phyloP scores from a whole-genome alignment of 1,139 yeast genomes.

The Candida sp. region DNA sequence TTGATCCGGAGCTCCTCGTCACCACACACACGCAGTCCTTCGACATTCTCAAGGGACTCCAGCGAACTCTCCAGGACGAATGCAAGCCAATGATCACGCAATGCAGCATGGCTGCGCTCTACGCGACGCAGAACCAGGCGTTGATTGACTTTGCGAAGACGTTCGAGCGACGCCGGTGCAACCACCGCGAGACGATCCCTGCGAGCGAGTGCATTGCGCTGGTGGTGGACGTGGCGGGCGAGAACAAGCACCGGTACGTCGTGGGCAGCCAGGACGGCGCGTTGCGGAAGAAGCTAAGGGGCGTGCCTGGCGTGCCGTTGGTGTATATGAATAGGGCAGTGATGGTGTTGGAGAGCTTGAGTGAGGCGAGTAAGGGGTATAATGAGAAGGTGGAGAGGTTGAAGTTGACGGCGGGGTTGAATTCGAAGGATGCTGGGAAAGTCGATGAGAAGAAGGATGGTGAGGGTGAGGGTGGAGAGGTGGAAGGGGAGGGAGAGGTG shows the following conservation, averaged over 20 bases:
- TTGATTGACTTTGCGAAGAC: constrained; percentile 82
- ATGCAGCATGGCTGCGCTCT: constrained; percentile 90
- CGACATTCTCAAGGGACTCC: constrained; percentile 77
- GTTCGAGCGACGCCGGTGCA: constrained; percentile 76
- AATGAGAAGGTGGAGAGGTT: constrained; percentile 60
- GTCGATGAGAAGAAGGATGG: constrained; percentile 21
- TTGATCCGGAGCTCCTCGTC: constrained; percentile 79
- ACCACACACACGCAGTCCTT: constrained; percentile 67
- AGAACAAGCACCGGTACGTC: constrained; percentile 87
- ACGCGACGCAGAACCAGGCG: constrained; percentile 66
- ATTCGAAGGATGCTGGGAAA: constrained; percentile 53
- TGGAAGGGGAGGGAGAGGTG: constrained; percentile 21
- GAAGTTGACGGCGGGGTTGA: constrained; percentile 80
- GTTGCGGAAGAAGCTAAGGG: constrained; percentile 69
- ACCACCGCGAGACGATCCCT: constrained; percentile 55
- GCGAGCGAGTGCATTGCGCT: constrained; percentile 80
- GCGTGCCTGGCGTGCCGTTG: constrained; percentile 89
- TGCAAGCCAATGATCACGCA: constrained; percentile 96
- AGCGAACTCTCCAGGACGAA: constrained; percentile 83
- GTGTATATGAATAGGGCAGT: constrained; percentile 89
- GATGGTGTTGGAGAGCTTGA: constrained; percentile 94
- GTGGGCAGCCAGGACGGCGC: constrained; percentile 83
- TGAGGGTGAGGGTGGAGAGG: too few species aligned
- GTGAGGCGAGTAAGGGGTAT: constrained; percentile 66
- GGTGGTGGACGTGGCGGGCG: constrained; percentile 71